A percentile compares a stretch with the other conserved stretches of the same genome.
These are phyloP conservation scores for Geotrichum europaeum DNA, from an alignment of 1,139 yeast genomes.

Conservation along the genomic window DNA sequence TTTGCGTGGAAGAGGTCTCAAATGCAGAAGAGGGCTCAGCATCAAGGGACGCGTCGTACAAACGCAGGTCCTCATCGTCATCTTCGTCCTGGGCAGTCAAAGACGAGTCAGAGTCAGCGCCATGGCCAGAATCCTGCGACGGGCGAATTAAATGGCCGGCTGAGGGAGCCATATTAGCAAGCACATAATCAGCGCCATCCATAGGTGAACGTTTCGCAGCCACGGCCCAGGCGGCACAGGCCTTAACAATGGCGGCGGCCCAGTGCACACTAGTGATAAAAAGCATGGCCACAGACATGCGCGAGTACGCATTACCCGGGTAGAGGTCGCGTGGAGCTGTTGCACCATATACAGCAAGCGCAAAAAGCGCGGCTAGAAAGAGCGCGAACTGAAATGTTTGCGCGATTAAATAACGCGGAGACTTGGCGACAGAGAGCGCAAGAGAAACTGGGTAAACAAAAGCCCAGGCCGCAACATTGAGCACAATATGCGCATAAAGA, in stretches of 20 bases:
- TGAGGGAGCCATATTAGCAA: slow-evolving; percentile 22
- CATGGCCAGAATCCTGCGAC: slow-evolving; percentile 29
- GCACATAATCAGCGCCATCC: slow-evolving; percentile 35
- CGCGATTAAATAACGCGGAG: slow-evolving; percentile 53
- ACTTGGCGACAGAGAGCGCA: slow-evolving; percentile 54
- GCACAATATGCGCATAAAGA: slow-evolving; percentile 50
- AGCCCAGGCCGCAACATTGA: slow-evolving; percentile 45
- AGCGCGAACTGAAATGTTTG: slow-evolving; percentile 48
- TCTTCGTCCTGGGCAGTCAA: slow-evolving; percentile 12
- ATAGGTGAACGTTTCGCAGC: slow-evolving; percentile 24
- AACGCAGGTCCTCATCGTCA: slow-evolving; percentile 6
- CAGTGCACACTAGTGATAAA: slow-evolving; percentile 50
- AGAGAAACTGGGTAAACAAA: slow-evolving; percentile 66
- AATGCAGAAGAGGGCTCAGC: not conserved
- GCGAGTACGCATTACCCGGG: slow-evolving; percentile 68
- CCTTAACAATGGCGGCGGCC: slow-evolving; percentile 44
- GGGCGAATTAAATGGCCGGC: slow-evolving; percentile 18
- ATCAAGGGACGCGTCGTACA: slow-evolving; percentile 8
- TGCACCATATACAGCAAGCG: slow-evolving; percentile 53
- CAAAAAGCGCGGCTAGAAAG: slow-evolving; percentile 48
- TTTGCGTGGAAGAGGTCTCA: slow-evolving; percentile 15
- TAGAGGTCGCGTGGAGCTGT: slow-evolving; percentile 62
- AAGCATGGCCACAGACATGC: slow-evolving; percentile 56
- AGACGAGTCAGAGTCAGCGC: slow-evolving; percentile 13
- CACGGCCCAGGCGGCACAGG: slow-evolving; percentile 41